Conservation (phyloP, 2,329 filamentous ascomycete species). For the Beauveria scarabaeidicola region DNA sequence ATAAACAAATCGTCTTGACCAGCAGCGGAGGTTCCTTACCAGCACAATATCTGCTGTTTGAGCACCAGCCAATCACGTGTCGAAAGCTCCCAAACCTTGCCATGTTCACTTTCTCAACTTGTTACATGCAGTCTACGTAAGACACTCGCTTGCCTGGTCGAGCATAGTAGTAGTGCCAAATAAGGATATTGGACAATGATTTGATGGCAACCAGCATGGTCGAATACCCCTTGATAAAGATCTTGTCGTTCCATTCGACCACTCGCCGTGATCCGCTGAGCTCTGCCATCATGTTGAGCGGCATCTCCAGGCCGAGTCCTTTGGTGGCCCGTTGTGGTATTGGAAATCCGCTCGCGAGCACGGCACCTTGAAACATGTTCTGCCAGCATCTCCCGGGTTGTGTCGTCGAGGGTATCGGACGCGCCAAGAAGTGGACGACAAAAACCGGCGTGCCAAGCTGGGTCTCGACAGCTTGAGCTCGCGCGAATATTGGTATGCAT, state of each 20-base stretch:
- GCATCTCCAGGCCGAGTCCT: not conserved
- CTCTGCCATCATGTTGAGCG: not conserved
- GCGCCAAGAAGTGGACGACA: not conserved
- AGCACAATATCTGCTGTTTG: not conserved
- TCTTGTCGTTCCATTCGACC: not conserved
- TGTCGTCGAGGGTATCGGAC: not conserved
- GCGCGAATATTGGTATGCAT: not conserved
- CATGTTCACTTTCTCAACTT: not conserved
- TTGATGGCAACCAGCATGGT: not conserved
- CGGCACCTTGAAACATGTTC: not conserved
- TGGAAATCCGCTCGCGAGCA: not conserved
- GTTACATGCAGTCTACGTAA: not conserved
- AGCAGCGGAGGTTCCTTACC: not conserved
- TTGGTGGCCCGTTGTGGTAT: not conserved
- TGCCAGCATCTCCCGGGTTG: not conserved
- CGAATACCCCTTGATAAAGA: not conserved
- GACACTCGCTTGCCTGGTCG: not conserved
- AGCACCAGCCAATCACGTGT: not conserved
- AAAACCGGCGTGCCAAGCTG: not conserved
- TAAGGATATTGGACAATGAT: not conserved
- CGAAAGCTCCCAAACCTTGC: not conserved
- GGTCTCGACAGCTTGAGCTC: not conserved
- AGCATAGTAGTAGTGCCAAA: not conserved
- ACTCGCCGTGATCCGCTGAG: not conserved
- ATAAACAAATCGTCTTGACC: not conserved